A percentile compares a stretch with the other conserved stretches of the same genome.
Conservation (phyloP, 768 basidiomycete species). For the Russula dissimulans region DNA sequence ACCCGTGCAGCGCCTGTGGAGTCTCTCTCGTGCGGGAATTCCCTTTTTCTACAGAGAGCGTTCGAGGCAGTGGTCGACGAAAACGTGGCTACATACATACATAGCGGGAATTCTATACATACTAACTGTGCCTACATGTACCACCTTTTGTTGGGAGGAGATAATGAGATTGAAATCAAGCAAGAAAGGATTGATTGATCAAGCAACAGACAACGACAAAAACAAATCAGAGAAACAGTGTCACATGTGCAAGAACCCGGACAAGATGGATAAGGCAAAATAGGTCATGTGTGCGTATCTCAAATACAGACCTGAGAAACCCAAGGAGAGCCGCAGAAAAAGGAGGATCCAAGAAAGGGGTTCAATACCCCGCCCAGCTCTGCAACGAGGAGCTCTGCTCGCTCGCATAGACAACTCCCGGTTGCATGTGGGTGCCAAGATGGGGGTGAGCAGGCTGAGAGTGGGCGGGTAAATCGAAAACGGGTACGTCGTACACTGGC, state of each 20-base stretch:
- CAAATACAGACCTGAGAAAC: not conserved
- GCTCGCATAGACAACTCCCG: conserved; percentile 4
- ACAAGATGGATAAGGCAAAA: not conserved
- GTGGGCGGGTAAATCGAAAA: not conserved
- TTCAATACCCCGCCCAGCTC: conserved; percentile 12
- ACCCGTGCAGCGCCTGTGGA: not conserved
- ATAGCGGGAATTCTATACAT: conserved; percentile 12
- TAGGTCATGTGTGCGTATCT: not conserved
- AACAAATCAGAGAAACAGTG: not conserved
- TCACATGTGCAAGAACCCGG: not conserved
- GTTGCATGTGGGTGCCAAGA: not conserved
- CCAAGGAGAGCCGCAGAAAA: not conserved
- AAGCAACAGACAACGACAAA: not conserved
- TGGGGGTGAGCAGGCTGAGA: not conserved
- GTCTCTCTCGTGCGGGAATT: not conserved
- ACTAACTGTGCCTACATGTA: conserved; percentile 12
- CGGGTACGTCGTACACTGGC: conserved; percentile 3
- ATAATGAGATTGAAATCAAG: not conserved
- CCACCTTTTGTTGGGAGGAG: not conserved
- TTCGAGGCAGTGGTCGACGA: not conserved
- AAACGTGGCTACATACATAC: conserved; percentile 14
- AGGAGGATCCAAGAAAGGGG: not conserved
- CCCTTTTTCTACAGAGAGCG: not conserved
- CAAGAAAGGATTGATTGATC: conserved; percentile 3
- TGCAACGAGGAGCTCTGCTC: conserved; percentile 13